These are phyloP conservation scores for Trichoderma atroviride DNA, from an alignment of 2,329 filamentous ascomycete species.

Conservation along the genomic window DNA sequence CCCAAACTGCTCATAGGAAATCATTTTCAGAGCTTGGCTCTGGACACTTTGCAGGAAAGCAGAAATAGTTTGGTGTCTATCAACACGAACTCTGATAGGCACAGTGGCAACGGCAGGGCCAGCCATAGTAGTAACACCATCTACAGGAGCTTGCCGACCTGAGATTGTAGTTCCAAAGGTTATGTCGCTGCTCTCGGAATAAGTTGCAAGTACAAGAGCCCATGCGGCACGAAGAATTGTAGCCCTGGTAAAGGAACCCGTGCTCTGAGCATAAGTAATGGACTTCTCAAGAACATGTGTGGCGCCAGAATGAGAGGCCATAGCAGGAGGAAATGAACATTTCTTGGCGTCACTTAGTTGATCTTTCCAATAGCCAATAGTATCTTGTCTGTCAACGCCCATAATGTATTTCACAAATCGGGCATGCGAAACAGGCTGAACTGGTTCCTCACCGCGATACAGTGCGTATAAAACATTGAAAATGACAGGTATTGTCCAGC, in stretches of 20 bases:
- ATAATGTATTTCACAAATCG: constrained; percentile 28
- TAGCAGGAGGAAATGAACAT: constrained; percentile 18
- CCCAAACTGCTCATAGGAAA: constrained; percentile 31
- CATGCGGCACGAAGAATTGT: constrained; percentile 34
- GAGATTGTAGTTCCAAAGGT: constrained; percentile 36
- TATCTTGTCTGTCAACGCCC: not conserved
- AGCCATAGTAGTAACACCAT: constrained; percentile 34
- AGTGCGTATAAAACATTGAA: constrained; percentile 1
- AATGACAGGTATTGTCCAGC: constrained; percentile 27
- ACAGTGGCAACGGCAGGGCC: constrained; percentile 40
- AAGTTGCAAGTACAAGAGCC: constrained; percentile 32
- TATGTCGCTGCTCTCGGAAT: constrained; percentile 31
- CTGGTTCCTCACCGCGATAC: constrained; percentile 21
- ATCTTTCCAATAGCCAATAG: constrained; percentile 13
- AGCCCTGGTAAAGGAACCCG: constrained; percentile 27
- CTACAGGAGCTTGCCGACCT: constrained; percentile 36
- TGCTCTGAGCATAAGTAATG: constrained; percentile 1
- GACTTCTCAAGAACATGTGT: constrained; percentile 5
- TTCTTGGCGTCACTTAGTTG: constrained; percentile 19
- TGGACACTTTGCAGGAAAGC: constrained; percentile 29
- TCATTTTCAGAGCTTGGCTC: constrained; percentile 1
- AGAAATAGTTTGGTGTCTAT: constrained; percentile 22
- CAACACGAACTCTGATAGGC: constrained; percentile 32
- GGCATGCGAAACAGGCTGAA: constrained; percentile 19
- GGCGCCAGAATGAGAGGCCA: not conserved